Base-by-base conservation (phyloP, 768 basidiomycete genomes). In the Leucocoprinus sp. region DNA sequence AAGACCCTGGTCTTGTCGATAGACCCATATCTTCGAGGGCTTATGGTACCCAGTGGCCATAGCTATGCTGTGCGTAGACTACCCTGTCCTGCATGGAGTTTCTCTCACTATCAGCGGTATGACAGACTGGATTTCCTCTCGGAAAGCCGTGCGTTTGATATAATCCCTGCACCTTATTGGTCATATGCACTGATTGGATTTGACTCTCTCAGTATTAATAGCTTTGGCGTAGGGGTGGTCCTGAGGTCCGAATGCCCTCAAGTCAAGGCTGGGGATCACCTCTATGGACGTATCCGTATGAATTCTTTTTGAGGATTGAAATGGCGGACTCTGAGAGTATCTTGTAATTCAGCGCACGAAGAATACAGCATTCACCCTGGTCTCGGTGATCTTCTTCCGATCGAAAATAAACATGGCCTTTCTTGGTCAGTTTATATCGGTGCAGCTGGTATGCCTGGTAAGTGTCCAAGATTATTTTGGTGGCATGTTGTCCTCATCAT, bases 361-460 rank as follows among this genome's bases (percentile, higher is more conserved):
- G 60, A 75, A 52, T 78, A 74, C 48, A 54, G 45, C 37, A 48
- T 76, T 26, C 42, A 33, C 9, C 52, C 54, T 12, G 50, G 57
- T 31, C 43, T 62, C 8, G 34, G 43, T 1, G 45, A 48, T 8
- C 52, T 60, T 41, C 31, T 37, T 3, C 49, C 69, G 5, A 45
- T 75, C 31, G 47, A 69, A 28, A 74, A 75, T 50, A 58, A 66
- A 43, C 52, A 67, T 24, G 63, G 66, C 4, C 55, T 79, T 3
- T 74, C 76, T 0, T 77, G 71, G 73, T 64, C 67, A 0, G 60
- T 60, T 0, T 76, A 69, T 51, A 55, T 76, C 22, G 76, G 79
- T 12, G 68, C 71, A 1, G 62, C 67, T 7, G 78, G 79, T 9
- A 78, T 78, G 73, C 68, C 75, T 60, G 67, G 71, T 72, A 58